Percentiles rank a stretch among this genome's conserved stretches.
These are phyloP conservation scores for Aeschynomene evenia DNA, from an alignment of 306 rosid genomes.

Conservation along the genomic window DNA sequence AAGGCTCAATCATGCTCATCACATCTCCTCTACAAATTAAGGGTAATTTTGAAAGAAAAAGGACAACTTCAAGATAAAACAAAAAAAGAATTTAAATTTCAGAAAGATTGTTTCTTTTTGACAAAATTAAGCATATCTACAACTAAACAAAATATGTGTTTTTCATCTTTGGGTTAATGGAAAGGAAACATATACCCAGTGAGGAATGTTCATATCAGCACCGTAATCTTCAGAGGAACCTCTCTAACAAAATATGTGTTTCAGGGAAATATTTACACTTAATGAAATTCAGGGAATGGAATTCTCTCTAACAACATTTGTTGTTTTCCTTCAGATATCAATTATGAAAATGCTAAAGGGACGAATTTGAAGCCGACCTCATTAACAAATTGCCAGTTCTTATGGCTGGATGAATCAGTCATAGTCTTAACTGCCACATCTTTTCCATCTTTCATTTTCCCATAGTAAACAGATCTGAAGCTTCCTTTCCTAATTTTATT, in stretches of 20 bases:
- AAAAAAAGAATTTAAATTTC: not conserved
- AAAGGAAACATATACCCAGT: slow-evolving; percentile 61
- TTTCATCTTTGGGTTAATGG: slow-evolving; percentile 5
- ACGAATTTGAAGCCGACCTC: slow-evolving; percentile 51
- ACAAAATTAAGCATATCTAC: no score
- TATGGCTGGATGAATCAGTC: slow-evolving; percentile 64
- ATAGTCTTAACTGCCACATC: slow-evolving; percentile 88
- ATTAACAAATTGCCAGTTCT: slow-evolving; percentile 71
- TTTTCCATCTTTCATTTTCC: slow-evolving; percentile 83
- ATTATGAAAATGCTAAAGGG: not conserved
- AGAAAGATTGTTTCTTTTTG: no score
- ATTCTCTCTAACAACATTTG: not conserved
- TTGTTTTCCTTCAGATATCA: slow-evolving; percentile 9
- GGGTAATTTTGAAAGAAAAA: not conserved
- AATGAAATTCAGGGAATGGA: no score
- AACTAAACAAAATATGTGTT: not conserved
- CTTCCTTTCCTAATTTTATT: slow-evolving; percentile 84
- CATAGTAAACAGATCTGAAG: slow-evolving; percentile 82
- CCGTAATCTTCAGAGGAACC: slow-evolving; percentile 71
- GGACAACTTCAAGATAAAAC: not conserved
- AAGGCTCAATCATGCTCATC: slow-evolving; percentile 62
- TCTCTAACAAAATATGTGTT: slow-evolving; percentile 36
- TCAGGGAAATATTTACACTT: not conserved
- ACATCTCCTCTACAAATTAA: slow-evolving; percentile 67
- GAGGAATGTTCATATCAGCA: slow-evolving; percentile 76